A percentile compares a stretch with the other conserved stretches of the same genome.
phyloP scores from a whole-genome alignment of 768 basidiomycete species.

The Mycena pura region DNA sequence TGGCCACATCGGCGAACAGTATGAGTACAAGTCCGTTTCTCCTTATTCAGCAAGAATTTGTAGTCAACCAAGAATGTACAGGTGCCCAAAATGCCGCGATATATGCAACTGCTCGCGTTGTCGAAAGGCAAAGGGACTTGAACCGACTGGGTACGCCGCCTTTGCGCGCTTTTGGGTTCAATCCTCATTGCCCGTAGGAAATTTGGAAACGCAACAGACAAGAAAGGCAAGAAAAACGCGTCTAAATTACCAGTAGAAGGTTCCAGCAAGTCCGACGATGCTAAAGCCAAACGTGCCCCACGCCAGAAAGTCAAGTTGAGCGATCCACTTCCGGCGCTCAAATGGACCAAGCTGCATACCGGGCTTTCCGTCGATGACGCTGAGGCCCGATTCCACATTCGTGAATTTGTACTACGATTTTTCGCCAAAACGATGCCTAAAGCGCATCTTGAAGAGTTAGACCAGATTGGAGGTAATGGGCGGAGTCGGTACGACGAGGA shows the following conservation, averaged over 20 bases:
- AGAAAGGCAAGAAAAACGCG: constrained; percentile 12
- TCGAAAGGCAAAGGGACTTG: constrained; percentile 66
- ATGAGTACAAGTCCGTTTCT: constrained; percentile 58
- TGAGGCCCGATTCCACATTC: constrained; percentile 70
- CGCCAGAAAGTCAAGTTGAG: constrained; percentile 38
- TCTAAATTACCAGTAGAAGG: constrained; percentile 16
- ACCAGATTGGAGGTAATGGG: constrained; percentile 52
- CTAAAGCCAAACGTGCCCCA: constrained; percentile 34
- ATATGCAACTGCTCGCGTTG: constrained; percentile 73
- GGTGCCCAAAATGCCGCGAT: constrained; percentile 74
- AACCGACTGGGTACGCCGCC: constrained; percentile 60
- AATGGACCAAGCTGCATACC: constrained; percentile 60
- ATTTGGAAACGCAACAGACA: constrained; percentile 13
- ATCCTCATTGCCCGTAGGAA: constrained; percentile 10
- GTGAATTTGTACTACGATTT: constrained; percentile 72
- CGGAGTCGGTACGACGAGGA: constrained; percentile 45
- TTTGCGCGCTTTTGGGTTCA: neutral
- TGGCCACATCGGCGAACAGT: constrained; percentile 38
- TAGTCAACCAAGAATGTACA: constrained; percentile 36
- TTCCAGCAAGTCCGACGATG: constrained; percentile 12
- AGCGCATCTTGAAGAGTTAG: constrained; percentile 66
- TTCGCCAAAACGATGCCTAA: constrained; percentile 55
- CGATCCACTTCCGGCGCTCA: constrained; percentile 47
- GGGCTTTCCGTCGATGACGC: constrained; percentile 52
- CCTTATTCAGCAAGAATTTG: neutral